A percentile compares a stretch with the other conserved stretches of the same genome.
phyloP scores from a whole-genome alignment of 768 basidiomycete genomes.

The Wakefieldia striispora region DNA sequence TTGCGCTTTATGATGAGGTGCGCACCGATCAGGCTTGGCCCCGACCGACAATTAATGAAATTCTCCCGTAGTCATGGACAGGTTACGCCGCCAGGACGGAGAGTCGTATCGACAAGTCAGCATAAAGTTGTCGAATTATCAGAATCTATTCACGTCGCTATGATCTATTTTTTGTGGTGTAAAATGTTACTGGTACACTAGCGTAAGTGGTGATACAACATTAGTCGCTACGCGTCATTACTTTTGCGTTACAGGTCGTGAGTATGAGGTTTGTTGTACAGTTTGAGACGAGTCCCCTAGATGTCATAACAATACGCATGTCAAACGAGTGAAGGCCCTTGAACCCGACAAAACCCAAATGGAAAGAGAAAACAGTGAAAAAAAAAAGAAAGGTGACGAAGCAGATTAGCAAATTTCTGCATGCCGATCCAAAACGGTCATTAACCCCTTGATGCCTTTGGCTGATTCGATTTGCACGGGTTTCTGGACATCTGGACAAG shows the following conservation, averaged over 20 bases:
- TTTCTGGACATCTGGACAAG: conserved; percentile 34
- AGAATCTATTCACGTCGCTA: conserved; percentile 2
- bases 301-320: conserved; percentile 22
- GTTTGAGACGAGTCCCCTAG: not conserved
- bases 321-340: conserved; percentile 16
- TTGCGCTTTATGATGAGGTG: conserved; percentile 94
- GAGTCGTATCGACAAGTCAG: conserved; percentile 66
- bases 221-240: conserved; percentile 18
- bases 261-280: conserved; percentile 18
- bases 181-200: conserved; percentile 18
- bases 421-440: conserved; percentile 37
- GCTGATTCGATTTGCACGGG: conserved; percentile 37
- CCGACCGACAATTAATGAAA: conserved; percentile 18
- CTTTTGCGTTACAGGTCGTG: conserved; percentile 10
- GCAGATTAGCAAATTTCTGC: conserved; percentile 23
- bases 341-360: conserved; percentile 16
- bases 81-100: conserved; percentile 80
- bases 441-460: conserved; percentile 34
- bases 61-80: conserved; percentile 78
- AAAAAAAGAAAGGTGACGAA: not conserved
- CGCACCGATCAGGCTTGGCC: conserved; percentile 20
- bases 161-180: conserved; percentile 7
- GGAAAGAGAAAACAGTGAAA: not conserved
- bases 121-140: conserved; percentile 9
- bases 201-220: conserved; percentile 30